Conservation (phyloP, 108 stramenopile species). For the Stephanodiscus minutulus region DNA sequence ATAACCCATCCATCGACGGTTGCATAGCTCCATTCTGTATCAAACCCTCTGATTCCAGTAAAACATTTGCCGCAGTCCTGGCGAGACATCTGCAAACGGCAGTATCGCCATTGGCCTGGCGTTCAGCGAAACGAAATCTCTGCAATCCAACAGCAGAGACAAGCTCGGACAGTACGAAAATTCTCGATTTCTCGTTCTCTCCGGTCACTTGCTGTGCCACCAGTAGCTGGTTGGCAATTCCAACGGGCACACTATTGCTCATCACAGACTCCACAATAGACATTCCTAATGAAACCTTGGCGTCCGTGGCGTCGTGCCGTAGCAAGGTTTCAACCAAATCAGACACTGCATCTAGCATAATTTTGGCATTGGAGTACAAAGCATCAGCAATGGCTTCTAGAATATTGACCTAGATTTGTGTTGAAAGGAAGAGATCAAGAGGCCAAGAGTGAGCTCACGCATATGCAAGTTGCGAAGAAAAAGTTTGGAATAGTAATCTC, state of each 20-base stretch:
- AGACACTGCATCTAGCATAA: slow-evolving; percentile 68
- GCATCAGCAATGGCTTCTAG: slow-evolving; percentile 68
- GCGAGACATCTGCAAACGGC: slow-evolving; percentile 57
- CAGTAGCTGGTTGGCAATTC: slow-evolving; percentile 13
- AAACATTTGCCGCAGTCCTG: slow-evolving; percentile 48
- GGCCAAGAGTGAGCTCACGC: not conserved
- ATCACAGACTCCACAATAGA: slow-evolving; percentile 41
- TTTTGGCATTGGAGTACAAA: slow-evolving; percentile 68
- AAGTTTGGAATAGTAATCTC: not conserved
- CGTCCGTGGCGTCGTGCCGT: slow-evolving; percentile 23
- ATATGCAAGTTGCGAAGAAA: not conserved
- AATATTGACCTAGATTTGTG: slow-evolving; percentile 59
- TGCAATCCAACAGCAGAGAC: slow-evolving; percentile 70
- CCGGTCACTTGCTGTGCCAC: slow-evolving; percentile 31
- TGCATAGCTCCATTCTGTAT: slow-evolving; percentile 26
- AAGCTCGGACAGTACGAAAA: slow-evolving; percentile 58
- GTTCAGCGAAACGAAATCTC: slow-evolving; percentile 70
- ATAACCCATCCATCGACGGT: slow-evolving; percentile 45
- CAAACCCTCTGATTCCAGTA: slow-evolving; percentile 36
- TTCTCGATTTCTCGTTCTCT: slow-evolving; percentile 61
- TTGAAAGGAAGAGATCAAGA: not conserved
- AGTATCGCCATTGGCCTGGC: slow-evolving; percentile 48
- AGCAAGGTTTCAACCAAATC: slow-evolving; percentile 68
- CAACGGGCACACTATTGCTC: slow-evolving; percentile 5
- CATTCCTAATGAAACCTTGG: slow-evolving; percentile 24